Base-by-base conservation (phyloP, 768 basidiomycete genomes). In the Mycena chlorophos region DNA sequence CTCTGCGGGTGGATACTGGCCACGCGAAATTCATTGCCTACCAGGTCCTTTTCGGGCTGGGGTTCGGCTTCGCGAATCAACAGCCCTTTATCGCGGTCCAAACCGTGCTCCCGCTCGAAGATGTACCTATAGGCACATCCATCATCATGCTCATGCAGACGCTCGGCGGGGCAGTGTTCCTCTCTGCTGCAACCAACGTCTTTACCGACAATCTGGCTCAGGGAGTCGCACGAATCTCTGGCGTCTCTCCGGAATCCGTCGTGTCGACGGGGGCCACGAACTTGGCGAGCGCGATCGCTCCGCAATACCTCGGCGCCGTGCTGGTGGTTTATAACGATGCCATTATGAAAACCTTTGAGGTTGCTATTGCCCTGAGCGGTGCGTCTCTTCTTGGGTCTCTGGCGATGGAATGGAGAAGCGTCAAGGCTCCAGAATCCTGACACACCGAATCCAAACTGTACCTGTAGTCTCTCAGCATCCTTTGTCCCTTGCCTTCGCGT, bases 211-310 rank as follows among this genome's bases (percentile, higher is more conserved):
- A 54, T 20, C 52, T 61, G 13, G 37, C 47, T 13, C 28, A 25
- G 8, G 59, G 59, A 3, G 10, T 19, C 8, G 26, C 16, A 5
- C 30, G 56, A 8, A 51, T 56, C 17, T 55, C 59, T 13, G 39
- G 51, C 13, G 29, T 61, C 1, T 45, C 54, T 37, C 59, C 55
- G 8, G 29, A 1, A 14, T 34, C 47, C 23, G 40, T 61, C 5
- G 49, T 56, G 5, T 40, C 48, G 17, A 52, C 59, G 10, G 59
- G 59, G n/a, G 59, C 59, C 27, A 61, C 59, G 25, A 54, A 38
- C 27, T 49, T 61, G 17, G 38, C 53, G 22, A 19, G 45, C 29
- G 39, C 52, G 1, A 46, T 61, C 2, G 5, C 34, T 20, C 40
- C 2, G 40, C n/a, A n/a, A n/a, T n/a, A n/a, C n/a, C n/a, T n/a